These are phyloP conservation scores for Bryoerythrophyllum caledonicum DNA, from an alignment of 225 moss, liverwort and hornwort species.

Conservation along the genomic window DNA sequence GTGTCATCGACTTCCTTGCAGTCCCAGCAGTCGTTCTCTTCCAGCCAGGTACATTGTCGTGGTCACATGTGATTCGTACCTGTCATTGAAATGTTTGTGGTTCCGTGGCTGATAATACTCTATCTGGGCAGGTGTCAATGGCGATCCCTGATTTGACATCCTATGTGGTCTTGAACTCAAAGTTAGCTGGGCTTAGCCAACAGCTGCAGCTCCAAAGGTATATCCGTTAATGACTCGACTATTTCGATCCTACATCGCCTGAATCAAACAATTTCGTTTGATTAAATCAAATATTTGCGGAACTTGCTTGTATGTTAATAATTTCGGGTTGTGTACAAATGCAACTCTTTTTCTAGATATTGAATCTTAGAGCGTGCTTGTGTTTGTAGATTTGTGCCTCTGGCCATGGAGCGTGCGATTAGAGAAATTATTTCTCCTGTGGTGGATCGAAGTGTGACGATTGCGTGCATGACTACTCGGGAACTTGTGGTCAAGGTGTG, in stretches of 20 bases:
- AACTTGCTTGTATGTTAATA: neutral
- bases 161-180: conserved; percentile 79
- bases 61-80: conserved; percentile 4
- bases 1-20: conserved; percentile 38
- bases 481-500: conserved; percentile 93
- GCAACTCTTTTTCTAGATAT: neutral
- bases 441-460: conserved; percentile 91
- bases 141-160: conserved; percentile 81
- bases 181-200: conserved; percentile 77
- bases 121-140: conserved; percentile 69
- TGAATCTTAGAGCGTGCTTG: conserved; percentile 11
- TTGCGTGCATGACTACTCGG: conserved; percentile 93
- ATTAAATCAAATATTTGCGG: conserved; percentile 1
- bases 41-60: conserved; percentile 63
- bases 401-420: conserved; percentile 96
- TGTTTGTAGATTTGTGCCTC: conserved; percentile 72
- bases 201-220: conserved; percentile 84
- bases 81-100: conserved; percentile 4
- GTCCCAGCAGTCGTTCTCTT: conserved; percentile 61
- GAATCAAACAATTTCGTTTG: neutral
- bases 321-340: neutral
- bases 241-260: conserved; percentile 6
- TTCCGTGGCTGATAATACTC: conserved; percentile 9
- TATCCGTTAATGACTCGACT: neutral
- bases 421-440: conserved; percentile 90